Evolutionary conservation across 2,329 filamentous ascomycete species (phyloP), one percentile per base, ranked within the genome.

Genomic region (Macrophomina pseudophaseolina): DNA sequence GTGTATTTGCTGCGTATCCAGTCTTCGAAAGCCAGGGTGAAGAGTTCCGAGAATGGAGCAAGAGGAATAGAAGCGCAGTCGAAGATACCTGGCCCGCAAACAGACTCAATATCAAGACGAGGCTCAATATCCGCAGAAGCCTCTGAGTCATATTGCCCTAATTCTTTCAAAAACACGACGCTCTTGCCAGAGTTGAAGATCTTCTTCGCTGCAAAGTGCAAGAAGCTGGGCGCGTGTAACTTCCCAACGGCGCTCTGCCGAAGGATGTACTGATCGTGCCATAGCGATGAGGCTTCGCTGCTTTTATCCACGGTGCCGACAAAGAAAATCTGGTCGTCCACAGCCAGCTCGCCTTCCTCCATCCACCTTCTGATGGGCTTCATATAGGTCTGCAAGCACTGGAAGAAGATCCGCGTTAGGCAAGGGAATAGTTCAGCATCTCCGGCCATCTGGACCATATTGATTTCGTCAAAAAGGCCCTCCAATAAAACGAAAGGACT

Each of bases 121-220:
- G 75, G 74, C 68, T 85, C 82, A 65, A 85, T 82, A 48, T 6
- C 58, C 4, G 40, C 51, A 5, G 58, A 44, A 8, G 65, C 12
- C 7, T 46, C 42, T 23, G 32, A 9, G 12, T 54, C 49, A 23
- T 63, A 48, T 40, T 58, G 48, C 2, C 52, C 58, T 11, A 97
- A 82, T 56, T 90, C 86, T 68, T 89, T 90, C n/a, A 97, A 80
- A 52, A 97, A 90, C 1, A 95, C 87, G 65, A 95, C 89, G 72
- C 91, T 96, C 78, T 97, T 97, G 0, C 94, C 94, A 1, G 92
- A 90, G 1, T 90, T 93, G 72, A 97, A 94, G 44, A 97, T 92
- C 69, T 89, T 91, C 30, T 82, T 80, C 0, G 87, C 88, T 1
- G 89, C 86, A 2, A 89, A 85, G 46, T 89, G 87, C 4, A 97